Evolutionary conservation across 371 early-diverging fungal genomes (phyloP), one percentile per base, ranked within the genome.

Genomic region (Coemansia sp.): DNA sequence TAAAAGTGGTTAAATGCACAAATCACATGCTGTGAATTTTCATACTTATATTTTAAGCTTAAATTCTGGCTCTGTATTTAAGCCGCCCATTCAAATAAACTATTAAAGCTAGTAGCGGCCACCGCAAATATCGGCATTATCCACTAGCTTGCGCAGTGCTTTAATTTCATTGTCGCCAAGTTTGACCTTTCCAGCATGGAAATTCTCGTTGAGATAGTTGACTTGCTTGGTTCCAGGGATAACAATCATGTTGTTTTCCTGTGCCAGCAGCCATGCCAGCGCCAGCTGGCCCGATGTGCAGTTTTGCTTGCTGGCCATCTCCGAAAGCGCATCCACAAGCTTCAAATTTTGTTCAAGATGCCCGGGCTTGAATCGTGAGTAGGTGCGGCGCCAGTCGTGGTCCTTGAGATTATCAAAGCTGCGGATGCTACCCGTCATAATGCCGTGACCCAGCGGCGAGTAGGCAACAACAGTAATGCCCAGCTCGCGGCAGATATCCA

Each of bases 391-490:
- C 63, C 60, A 78, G 59, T 86, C 86, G 38, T 68, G 68, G 3
- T 53, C 66, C 10, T 62, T 72, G 14, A 86, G 56, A 38, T 85
- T 84, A 20, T 82, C 81, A 33, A 77, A 54, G 5, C 68, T 61
- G 58, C 77, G 79, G 52, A 81, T 68, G 16, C 59, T 33, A 33
- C 85, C 86, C 1, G 84, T 82, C 41, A 86, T 62, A 41, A 88
- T 81, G 12, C 86, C 88, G 31, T 85, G 80, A 12, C 88, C 88
- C 0, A 88, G 68, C 1, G 84, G 83, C 7, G 80, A 69, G 38
- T 84, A 85, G 7, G 84, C 79, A 9, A 86, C 78, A 26, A 88
- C 66, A 7, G 83, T 79, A 43, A 88, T 78, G n/a, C 86, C 83
- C 11, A 86, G 78, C 57, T 86, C 84, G n/a, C 83, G 71, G 57